Percentiles rank a stretch among this genome's conserved stretches.
Evolutionary conservation across 1,139 yeast genomes (phyloP).

Genomic region (Maudiozyma humilis): DNA sequence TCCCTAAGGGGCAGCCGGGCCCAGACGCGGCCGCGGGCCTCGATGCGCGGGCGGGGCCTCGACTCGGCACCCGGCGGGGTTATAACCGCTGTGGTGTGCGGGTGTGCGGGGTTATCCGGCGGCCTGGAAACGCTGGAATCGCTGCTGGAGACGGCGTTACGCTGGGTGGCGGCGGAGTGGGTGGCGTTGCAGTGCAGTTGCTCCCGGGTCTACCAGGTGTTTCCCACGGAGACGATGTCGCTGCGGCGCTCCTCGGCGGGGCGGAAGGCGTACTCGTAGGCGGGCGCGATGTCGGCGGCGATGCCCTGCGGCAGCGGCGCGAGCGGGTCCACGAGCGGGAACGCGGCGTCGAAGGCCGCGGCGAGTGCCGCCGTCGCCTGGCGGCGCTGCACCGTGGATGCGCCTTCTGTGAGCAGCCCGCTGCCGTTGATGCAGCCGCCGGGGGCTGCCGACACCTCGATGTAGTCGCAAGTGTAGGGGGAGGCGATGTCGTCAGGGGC

Average conservation of each 20-base stretch:
- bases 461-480: constrained; percentile 65
- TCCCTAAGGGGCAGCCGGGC: too few relatives aligned
- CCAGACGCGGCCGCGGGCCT: not conserved
- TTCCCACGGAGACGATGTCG: constrained; percentile 13
- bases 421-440: constrained; percentile 98
- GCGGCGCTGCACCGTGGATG: constrained; percentile 12
- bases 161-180: not conserved
- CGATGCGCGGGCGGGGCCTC: not conserved
- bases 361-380: constrained; percentile 14
- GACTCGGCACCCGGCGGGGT: too few relatives aligned
- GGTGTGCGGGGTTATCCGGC: too few relatives aligned
- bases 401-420: constrained; percentile 46
- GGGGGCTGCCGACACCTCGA: constrained; percentile 97
- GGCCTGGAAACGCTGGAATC: too few relatives aligned
- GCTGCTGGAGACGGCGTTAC: not conserved
- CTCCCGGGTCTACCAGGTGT: constrained; percentile 24
- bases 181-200: not conserved
- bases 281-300: not conserved
- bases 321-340: constrained; percentile 11
- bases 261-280: constrained; percentile 14
- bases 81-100: too few relatives aligned
- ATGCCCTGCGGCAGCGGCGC: constrained; percentile 1
- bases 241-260: constrained; percentile 11
- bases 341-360: constrained; percentile 6
- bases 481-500: constrained; percentile 37